phyloP scores from a whole-genome alignment of 306 rosid species.

The Lithocarpus polystachyus region DNA sequence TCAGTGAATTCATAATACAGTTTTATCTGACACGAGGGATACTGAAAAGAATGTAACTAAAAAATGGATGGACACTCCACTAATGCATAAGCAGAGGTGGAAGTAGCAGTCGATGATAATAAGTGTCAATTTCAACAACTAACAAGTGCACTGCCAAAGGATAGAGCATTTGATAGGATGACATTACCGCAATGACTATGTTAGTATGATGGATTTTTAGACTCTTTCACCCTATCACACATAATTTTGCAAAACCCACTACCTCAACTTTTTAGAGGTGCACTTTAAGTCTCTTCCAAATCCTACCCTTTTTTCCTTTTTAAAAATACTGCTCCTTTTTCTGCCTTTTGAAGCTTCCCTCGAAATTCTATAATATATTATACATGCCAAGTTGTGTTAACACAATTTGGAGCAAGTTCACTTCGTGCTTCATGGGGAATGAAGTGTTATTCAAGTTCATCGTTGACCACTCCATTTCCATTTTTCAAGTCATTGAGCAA shows the following conservation, averaged over 20 bases:
- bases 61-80: conserved; percentile 40
- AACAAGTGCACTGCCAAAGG: conserved; percentile 20
- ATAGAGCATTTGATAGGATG: conserved; percentile 15
- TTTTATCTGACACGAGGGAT: conserved; percentile 16
- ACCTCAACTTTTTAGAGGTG: not conserved
- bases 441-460: not conserved
- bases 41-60: conserved; percentile 12
- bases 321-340: conserved; percentile 12
- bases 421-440: conserved; percentile 11
- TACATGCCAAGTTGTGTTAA: too few species aligned
- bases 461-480: conserved; percentile 11
- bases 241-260: conserved; percentile 26
- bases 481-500: not conserved
- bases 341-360: conserved; percentile 19
- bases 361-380: not conserved
- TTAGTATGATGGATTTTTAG: conserved; percentile 24
- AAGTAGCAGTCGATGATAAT: conserved; percentile 11
- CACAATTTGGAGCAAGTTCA: not conserved
- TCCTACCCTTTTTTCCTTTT: not conserved
- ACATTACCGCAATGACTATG: conserved; percentile 7
- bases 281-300: too few species aligned
- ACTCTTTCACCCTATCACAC: not conserved
- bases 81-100: conserved; percentile 22
- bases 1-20: not conserved
- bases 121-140: conserved; percentile 30